Conservation (phyloP, 176 grass and related monocot species). For the Poa pratensis region DNA sequence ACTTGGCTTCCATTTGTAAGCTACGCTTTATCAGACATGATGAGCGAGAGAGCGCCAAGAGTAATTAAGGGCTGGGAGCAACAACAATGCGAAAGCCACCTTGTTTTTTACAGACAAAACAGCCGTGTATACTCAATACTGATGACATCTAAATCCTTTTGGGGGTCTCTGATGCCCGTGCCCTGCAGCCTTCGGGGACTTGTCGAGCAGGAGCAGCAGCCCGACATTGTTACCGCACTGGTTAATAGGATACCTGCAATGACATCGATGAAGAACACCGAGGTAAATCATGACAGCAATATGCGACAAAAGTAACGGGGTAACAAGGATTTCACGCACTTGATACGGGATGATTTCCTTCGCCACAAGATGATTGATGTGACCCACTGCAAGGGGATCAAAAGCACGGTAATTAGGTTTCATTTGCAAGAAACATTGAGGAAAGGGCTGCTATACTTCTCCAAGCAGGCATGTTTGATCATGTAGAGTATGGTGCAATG, state of each 20-base stretch:
- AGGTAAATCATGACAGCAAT: neutral
- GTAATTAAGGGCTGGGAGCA: neutral
- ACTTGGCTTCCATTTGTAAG: conserved; percentile 15
- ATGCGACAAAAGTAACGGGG: neutral
- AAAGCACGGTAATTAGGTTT: conserved; percentile 3
- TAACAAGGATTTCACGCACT: conserved; percentile 50
- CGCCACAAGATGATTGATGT: conserved; percentile 64
- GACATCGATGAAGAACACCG: neutral
- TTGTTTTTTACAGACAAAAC: conserved; percentile 19
- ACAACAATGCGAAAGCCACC: conserved; percentile 34
- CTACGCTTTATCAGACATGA: conserved; percentile 6
- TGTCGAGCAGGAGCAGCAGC: conserved; percentile 69
- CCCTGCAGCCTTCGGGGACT: conserved; percentile 42
- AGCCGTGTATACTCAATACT: neutral
- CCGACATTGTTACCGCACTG: conserved; percentile 63
- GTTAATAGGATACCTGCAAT: conserved; percentile 67
- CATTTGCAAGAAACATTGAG: neutral
- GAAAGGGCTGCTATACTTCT: neutral
- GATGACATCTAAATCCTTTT: conserved; percentile 42
- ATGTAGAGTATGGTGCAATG: neutral
- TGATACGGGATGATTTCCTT: conserved; percentile 62
- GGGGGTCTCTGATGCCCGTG: conserved; percentile 53
- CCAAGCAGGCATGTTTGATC: neutral
- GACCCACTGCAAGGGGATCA: conserved; percentile 56
- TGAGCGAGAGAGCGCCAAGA: neutral